A percentile compares a stretch with the other conserved stretches of the same genome.
These are phyloP conservation scores for Daedalea quercina DNA, from an alignment of 768 basidiomycete species.

Conservation along the genomic window DNA sequence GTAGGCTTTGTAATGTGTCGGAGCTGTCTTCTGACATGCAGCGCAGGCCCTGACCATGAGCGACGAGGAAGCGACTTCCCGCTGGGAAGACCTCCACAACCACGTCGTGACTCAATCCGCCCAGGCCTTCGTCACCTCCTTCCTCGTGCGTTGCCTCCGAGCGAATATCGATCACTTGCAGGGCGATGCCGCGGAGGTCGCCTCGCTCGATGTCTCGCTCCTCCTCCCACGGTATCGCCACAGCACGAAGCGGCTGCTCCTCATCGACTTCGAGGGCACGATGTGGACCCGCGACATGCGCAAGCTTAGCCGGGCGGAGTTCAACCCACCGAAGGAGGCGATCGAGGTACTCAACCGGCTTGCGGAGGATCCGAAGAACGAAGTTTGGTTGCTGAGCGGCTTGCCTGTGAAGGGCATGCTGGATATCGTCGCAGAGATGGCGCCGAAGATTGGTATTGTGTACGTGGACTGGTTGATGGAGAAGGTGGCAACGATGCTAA, in stretches of 20 bases:
- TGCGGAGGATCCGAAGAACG: constrained; percentile 58
- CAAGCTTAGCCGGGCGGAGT: constrained; percentile 16
- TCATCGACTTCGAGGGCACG: constrained; percentile 77
- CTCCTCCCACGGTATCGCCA: constrained; percentile 65
- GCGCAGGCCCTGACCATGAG: constrained; percentile 65
- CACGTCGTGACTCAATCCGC: constrained; percentile 86
- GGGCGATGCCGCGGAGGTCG: constrained; percentile 29
- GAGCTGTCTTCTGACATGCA: constrained; percentile 1
- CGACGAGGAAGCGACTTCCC: constrained; percentile 60
- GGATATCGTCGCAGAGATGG: constrained; percentile 51
- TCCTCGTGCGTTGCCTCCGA: constrained; percentile 70
- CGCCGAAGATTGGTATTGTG: constrained; percentile 72
- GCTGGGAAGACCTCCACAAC: constrained; percentile 83
- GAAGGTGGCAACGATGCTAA: not conserved
- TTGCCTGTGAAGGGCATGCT: constrained; percentile 56
- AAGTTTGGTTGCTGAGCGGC: constrained; percentile 81
- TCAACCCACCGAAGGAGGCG: constrained; percentile 31
- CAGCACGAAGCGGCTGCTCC: constrained; percentile 54
- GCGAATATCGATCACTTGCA: constrained; percentile 62
- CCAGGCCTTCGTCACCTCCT: constrained; percentile 73
- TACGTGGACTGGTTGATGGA: constrained; percentile 30
- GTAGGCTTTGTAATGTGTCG: not conserved
- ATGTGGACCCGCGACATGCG: constrained; percentile 61
- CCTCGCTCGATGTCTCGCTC: constrained; percentile 36
- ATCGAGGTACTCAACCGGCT: constrained; percentile 50